phyloP scores from a whole-genome alignment of 225 moss, liverwort and hornwort species.

The Ulota crispa region DNA sequence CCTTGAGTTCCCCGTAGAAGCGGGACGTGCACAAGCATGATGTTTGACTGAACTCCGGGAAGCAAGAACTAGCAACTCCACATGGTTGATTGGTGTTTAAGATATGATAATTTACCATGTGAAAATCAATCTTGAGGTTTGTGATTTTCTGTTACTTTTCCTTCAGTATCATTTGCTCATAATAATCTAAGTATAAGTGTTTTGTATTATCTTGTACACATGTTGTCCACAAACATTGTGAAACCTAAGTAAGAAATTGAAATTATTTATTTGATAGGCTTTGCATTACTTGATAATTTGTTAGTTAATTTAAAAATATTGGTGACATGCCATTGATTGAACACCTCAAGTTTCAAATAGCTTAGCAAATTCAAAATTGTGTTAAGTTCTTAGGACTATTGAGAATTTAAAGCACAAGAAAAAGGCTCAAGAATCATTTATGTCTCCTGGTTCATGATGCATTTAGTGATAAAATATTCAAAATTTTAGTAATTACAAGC shows the following conservation, averaged over 20 bases:
- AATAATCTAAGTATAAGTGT: background rate
- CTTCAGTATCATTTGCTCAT: background rate
- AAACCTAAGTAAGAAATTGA: background rate
- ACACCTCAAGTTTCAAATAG: background rate
- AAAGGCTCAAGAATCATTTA: background rate
- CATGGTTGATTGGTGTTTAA: conserved; percentile 55
- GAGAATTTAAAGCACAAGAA: background rate
- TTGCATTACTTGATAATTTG: background rate
- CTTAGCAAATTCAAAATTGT: background rate
- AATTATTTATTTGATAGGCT: background rate
- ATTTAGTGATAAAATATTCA: background rate
- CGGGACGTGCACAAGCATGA: background rate
- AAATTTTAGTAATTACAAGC: background rate
- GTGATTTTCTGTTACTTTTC: background rate
- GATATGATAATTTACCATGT: conserved; percentile 77
- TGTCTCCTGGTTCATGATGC: background rate
- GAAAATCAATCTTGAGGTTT: conserved; percentile 73
- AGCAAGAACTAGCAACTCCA: conserved; percentile 14
- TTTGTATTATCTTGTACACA: no score
- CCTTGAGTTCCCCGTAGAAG: background rate
- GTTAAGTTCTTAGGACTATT: background rate
- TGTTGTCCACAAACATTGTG: background rate
- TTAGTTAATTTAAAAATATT: background rate
- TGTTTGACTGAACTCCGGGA: background rate
- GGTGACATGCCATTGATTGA: background rate